Evolutionary conservation across 2,329 filamentous ascomycete species (phyloP), one percentile per base, ranked within the genome.

Genomic region (Colletotrichum ledebouriae): DNA sequence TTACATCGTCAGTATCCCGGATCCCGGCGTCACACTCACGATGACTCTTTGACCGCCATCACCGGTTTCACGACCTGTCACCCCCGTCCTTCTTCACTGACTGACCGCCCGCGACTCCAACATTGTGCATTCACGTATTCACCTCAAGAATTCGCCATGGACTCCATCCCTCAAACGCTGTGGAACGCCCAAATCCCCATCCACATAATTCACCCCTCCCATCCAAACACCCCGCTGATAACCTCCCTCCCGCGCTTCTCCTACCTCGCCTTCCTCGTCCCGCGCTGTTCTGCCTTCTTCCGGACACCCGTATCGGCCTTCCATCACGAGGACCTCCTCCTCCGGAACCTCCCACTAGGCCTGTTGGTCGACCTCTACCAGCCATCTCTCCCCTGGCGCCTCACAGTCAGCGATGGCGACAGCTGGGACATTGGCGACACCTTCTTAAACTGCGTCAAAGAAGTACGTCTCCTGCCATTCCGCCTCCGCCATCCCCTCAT

Each of bases 391-490:
- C 87, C 87, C 1, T 89, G 87, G 86, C 80, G 81, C 12, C 78
- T 89, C 55, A 82, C 82, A 15, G 86, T 88, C 29, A 78, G 80
- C 61, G 86, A 87, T 66, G 87, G 86, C 17, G 74, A 83, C 37
- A 84, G 83, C 56, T 89, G 87, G 87, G 87, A 89, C 72, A 87
- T 89, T 56, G 83, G 79, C 47, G 87, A 89, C 75, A 89, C 88
- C 0, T 90, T 90, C 72, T 82, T 90, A 63, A 90, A 90, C 76
- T 85, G 85, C 64, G 87, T 86, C 70, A 90, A 90, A 76, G 88
- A 90, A 81, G 85, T 85, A 66, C 74, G 82, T 44, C n/a, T 29
- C 20, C 10, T 22, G 22, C 22, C 15, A 29, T 42, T 33, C n/a
- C 10, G 12, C 12, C 0, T 34, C 9, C 29, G 29, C 29, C 29